Evolutionary conservation across 805 yeast species (phyloP).

Genomic region (Candida corydali): DNA sequence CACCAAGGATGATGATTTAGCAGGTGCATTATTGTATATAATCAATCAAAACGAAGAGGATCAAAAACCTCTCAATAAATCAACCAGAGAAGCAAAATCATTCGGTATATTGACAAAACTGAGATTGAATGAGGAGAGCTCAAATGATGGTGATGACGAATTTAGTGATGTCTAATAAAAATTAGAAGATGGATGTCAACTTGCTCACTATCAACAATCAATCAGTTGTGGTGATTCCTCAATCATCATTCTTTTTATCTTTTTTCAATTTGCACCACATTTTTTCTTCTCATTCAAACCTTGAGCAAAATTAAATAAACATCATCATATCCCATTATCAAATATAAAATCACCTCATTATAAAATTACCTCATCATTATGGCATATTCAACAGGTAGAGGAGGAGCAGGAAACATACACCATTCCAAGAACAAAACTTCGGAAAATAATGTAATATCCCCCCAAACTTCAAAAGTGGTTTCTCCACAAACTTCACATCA

Average conservation of each 20-base stretch:
- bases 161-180: constrained; percentile 3
- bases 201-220: too few species aligned
- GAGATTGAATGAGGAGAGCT: constrained; percentile 4
- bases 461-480: constrained; percentile 3
- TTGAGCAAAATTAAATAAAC: too few species aligned
- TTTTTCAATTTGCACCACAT: too few species aligned
- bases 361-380: too few species aligned
- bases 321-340: too few species aligned
- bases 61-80: neutral
- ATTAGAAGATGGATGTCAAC: too few species aligned
- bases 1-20: constrained; percentile 5
- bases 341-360: too few species aligned
- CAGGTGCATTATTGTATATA: constrained; percentile 8
- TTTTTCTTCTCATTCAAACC: too few species aligned
- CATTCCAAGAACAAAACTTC: constrained; percentile 14
- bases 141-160: constrained; percentile 9
- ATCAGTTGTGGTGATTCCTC: too few species aligned
- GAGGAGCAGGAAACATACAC: constrained; percentile 36
- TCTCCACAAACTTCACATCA: constrained; percentile 8
- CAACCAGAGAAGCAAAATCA: neutral
- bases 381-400: constrained; percentile 34
- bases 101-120: neutral
- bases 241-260: neutral
- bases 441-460: constrained; percentile 15
- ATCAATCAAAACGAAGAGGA: constrained; percentile 3